Base-by-base conservation (phyloP, 805 yeast genomes). In the Phaffomyces opuntiae region DNA sequence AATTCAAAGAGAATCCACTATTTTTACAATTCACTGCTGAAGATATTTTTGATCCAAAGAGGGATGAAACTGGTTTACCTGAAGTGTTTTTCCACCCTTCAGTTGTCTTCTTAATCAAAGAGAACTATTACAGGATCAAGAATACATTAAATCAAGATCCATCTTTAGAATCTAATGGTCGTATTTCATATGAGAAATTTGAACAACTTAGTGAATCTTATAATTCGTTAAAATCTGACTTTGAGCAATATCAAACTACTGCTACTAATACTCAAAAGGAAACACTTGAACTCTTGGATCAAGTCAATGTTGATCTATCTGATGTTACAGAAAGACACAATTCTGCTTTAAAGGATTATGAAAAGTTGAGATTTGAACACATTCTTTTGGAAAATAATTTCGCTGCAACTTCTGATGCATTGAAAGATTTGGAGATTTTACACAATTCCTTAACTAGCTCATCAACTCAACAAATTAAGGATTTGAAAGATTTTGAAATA, bases 21-120 rank as follows among this genome's bases (percentile, higher is more conserved):
- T 79, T 88, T 55, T 70, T 75, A 9, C 74, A 77, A 45, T 83
- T 77, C 51, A 78, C 74, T n/a, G 74, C 71, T 4, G 73, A 72
- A 2, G 67, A 69, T 21, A 67, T 77, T 26, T 62, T 77, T 24
- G 67, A 70, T 16, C 77, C 81, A 2, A 69, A 70, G 5, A 74
- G 76, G 50, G 96, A 88, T 59, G 82, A 80, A 3, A 80, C 95
- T 1, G 99, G 99, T 1, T 72, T 91, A 37, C 99, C 98, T 0
- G 78, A 80, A 47, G 84, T 91, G 1, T 88, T 75, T 55, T 83
- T 93, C 57, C 83, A 81, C 47, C 60, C 75, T 0, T 64, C 72
- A 3, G 87, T 87, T 59, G 80, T 86, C 4, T 68, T 67, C 4
- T 66, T 89, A 43, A 66, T 93, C 38, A 80, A 80, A 50, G 93